A percentile compares a stretch with the other conserved stretches of the same genome.
Evolutionary conservation across 768 basidiomycete species (phyloP).

Genomic region (Phylloporus rhodoxanthus): DNA sequence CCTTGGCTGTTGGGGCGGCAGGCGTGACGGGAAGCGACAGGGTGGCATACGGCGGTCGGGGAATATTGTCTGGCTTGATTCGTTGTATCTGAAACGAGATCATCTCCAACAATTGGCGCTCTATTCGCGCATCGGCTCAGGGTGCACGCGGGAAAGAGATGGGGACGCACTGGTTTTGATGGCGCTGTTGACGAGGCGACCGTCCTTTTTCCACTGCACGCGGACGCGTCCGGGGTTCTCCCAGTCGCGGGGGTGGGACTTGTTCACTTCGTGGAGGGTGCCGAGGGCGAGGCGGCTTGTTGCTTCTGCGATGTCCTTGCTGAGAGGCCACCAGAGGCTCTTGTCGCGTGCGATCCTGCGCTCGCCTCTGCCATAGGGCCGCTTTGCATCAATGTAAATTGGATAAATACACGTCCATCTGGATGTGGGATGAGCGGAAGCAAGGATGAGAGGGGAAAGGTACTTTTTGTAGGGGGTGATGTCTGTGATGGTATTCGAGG

Average conservation of each 20-base stretch:
- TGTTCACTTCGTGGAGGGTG: conserved; percentile 83
- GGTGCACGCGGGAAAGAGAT: neutral
- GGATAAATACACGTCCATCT: conserved; percentile 98
- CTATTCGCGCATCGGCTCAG: conserved; percentile 32
- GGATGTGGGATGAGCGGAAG: conserved; percentile 7
- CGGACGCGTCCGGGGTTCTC: conserved; percentile 95
- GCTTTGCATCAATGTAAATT: conserved; percentile 94
- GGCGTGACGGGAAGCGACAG: conserved; percentile 26
- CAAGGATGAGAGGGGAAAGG: conserved; percentile 22
- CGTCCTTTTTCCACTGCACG: conserved; percentile 88
- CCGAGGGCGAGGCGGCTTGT: conserved; percentile 70
- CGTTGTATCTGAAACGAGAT: conserved; percentile 70
- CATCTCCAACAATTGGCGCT: conserved; percentile 73
- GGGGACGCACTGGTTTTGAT: conserved; percentile 67
- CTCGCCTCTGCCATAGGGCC: conserved; percentile 75
- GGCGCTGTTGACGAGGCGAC: conserved; percentile 51
- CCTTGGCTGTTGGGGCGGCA: conserved; percentile 27
- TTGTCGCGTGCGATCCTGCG: conserved; percentile 75
- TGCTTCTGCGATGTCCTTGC: conserved; percentile 87
- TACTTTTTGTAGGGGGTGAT: conserved; percentile 82
- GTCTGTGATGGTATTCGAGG: conserved; percentile 49
- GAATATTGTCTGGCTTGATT: conserved; percentile 63
- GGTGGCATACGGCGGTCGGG: conserved; percentile 55
- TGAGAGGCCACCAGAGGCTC: conserved; percentile 91
- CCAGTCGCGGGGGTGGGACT: conserved; percentile 94